Evolutionary conservation across 78 protist genomes (phyloP).

Genomic region (Pirum gemmata): DNA sequence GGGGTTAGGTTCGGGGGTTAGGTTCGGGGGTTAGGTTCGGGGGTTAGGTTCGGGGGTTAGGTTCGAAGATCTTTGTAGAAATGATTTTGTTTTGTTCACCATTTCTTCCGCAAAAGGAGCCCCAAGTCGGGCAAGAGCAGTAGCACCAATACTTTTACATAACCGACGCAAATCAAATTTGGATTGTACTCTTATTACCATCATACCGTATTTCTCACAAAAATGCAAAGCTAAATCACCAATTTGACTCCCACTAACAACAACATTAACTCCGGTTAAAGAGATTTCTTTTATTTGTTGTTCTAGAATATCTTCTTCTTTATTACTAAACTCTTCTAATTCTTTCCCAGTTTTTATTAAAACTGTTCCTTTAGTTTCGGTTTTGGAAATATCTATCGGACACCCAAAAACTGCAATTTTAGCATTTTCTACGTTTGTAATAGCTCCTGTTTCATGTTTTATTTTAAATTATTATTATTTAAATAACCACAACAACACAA

Average conservation of each 20-base stretch:
- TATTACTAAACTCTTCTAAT: slow-evolving; percentile 65
- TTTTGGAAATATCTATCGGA: slow-evolving; percentile 74
- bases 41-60: no score
- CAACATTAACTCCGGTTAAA: slow-evolving; percentile 83
- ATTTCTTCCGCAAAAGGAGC: neutral
- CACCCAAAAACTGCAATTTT: slow-evolving; percentile 87
- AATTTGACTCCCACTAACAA: slow-evolving; percentile 76
- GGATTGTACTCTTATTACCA: slow-evolving; percentile 76
- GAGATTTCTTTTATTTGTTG: slow-evolving; percentile 71
- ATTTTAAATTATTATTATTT: no score
- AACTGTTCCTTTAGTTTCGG: slow-evolving; percentile 93
- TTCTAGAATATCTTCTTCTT: slow-evolving; percentile 75
- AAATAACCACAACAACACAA: no score
- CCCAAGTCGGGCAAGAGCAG: slow-evolving; percentile 68
- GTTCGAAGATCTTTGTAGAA: no score
- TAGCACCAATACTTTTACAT: slow-evolving; percentile 81
- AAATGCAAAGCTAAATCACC: slow-evolving; percentile 95
- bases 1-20: neutral
- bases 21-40: neutral
- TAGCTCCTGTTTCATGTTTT: neutral
- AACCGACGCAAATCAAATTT: slow-evolving; percentile 95
- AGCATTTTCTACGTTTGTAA: slow-evolving; percentile 69
- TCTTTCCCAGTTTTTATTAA: slow-evolving; percentile 83
- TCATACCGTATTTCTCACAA: slow-evolving; percentile 71
- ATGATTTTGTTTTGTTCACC: neutral